Evolutionary conservation across 208 protist genomes (phyloP).

Genomic region (Acanthamoeba sp.): DNA sequence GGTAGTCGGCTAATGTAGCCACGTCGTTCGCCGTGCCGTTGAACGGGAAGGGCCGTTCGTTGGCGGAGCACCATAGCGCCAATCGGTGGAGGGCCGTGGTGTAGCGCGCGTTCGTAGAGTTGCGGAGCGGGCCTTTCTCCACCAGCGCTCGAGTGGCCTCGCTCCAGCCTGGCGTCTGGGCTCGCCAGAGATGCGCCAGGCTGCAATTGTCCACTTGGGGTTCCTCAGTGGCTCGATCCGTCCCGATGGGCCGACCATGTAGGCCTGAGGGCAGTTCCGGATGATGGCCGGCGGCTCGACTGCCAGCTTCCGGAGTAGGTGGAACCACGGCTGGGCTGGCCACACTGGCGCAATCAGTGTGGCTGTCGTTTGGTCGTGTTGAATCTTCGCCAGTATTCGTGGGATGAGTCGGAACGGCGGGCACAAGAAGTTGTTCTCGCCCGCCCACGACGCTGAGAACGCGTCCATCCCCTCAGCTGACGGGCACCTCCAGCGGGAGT

Average conservation of each 20-base stretch:
- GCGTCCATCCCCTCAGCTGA: neutral
- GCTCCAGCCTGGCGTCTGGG: neutral
- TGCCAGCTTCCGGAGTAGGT: neutral
- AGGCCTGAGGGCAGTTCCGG: neutral
- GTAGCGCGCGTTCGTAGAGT: neutral
- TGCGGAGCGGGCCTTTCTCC: neutral
- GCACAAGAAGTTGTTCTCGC: slow-evolving; percentile 7
- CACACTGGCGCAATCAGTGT: neutral
- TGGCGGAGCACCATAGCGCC: neutral
- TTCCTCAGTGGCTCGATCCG: neutral
- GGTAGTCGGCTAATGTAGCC: neutral
- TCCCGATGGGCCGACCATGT: neutral
- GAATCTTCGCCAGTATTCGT: neutral
- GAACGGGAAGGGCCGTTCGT: neutral
- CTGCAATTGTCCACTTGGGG: neutral
- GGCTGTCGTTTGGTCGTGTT: neutral
- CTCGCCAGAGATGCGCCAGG: neutral
- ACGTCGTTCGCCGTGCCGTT: neutral
- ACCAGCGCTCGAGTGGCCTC: neutral
- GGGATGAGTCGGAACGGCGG: neutral
- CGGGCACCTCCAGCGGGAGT: neutral
- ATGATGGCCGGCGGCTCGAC: neutral
- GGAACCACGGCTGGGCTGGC: neutral
- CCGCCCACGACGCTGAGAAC: neutral
- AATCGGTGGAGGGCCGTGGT: neutral